Percentiles rank a stretch among this genome's conserved stretches.
These are phyloP conservation scores for Cordyceps fumosorosea DNA, from an alignment of 2,329 filamentous ascomycete genomes.

Conservation along the genomic window DNA sequence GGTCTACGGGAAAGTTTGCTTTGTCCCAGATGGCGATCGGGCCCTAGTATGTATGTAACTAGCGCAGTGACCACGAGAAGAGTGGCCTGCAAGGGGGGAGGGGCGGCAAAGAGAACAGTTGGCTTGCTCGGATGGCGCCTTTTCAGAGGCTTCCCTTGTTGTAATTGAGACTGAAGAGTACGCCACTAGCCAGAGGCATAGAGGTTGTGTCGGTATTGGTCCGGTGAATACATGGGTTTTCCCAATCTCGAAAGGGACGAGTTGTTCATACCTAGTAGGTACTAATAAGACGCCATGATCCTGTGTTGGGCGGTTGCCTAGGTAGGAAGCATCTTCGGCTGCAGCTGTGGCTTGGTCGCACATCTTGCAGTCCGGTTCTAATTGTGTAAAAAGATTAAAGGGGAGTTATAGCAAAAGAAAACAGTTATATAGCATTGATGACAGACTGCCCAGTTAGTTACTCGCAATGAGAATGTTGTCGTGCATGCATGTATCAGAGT, in stretches of 20 bases:
- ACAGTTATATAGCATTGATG: too few relatives aligned
- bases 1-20: neutral
- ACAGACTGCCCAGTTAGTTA: too few relatives aligned
- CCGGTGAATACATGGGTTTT: too few relatives aligned
- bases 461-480: neutral
- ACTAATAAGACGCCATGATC: neutral
- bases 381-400: too few relatives aligned
- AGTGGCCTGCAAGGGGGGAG: neutral
- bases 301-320: too few relatives aligned
- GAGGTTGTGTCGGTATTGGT: neutral
- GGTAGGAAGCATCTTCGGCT: too few relatives aligned
- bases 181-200: neutral
- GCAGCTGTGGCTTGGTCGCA: too few relatives aligned
- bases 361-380: too few relatives aligned
- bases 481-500: neutral
- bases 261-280: too few relatives aligned
- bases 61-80: neutral
- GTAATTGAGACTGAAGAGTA: neutral
- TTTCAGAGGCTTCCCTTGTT: neutral
- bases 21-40: constrained; percentile 4
- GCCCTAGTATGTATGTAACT: neutral
- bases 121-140: neutral
- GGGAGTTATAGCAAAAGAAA: too few relatives aligned
- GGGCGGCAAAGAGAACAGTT: neutral
- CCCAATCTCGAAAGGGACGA: too few relatives aligned